Conservation (phyloP, 2,329 filamentous ascomycete species). For the Aspergillus persii region DNA sequence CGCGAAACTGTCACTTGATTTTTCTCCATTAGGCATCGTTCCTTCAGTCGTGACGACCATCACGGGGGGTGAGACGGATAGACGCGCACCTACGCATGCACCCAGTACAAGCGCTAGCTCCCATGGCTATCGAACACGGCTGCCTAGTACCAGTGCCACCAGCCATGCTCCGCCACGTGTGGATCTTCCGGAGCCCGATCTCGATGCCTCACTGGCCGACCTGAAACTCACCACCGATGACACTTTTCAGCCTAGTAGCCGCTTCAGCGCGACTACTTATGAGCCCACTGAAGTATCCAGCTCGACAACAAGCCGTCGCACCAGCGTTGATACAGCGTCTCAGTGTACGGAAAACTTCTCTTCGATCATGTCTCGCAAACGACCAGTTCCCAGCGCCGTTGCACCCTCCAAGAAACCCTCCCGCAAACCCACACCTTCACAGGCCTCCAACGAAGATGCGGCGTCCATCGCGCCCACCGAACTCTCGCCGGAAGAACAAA, state of each 20-base stretch:
- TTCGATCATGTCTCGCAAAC: conserved; percentile 43
- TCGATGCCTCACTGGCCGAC: conserved; percentile 32
- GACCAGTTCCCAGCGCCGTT: conserved; percentile 33
- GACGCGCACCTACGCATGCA: background rate
- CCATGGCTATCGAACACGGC: conserved; percentile 30
- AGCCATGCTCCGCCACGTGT: conserved; percentile 21
- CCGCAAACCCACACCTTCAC: conserved; percentile 44
- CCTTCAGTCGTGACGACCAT: conserved; percentile 35
- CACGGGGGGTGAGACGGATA: conserved; percentile 25
- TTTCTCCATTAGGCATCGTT: conserved; percentile 23
- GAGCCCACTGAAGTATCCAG: conserved; percentile 51
- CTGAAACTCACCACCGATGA: conserved; percentile 36
- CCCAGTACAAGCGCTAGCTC: background rate
- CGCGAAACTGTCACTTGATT: conserved; percentile 29
- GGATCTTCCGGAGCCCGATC: conserved; percentile 25
- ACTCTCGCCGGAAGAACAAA: conserved; percentile 59
- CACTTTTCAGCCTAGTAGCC: conserved; percentile 55
- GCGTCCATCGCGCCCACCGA: conserved; percentile 58
- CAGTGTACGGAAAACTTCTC: conserved; percentile 30
- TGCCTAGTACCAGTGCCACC: conserved; percentile 11
- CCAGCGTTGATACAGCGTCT: conserved; percentile 31
- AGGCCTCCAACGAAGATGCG: conserved; percentile 22
- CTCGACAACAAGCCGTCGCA: conserved; percentile 38
- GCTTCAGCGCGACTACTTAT: conserved; percentile 65
- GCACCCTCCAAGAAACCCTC: conserved; percentile 34